Percentiles rank a stretch among this genome's conserved stretches.
Evolutionary conservation across 257 asterid genomes (phyloP).

Genomic region (Ajuga chamaepitys): DNA sequence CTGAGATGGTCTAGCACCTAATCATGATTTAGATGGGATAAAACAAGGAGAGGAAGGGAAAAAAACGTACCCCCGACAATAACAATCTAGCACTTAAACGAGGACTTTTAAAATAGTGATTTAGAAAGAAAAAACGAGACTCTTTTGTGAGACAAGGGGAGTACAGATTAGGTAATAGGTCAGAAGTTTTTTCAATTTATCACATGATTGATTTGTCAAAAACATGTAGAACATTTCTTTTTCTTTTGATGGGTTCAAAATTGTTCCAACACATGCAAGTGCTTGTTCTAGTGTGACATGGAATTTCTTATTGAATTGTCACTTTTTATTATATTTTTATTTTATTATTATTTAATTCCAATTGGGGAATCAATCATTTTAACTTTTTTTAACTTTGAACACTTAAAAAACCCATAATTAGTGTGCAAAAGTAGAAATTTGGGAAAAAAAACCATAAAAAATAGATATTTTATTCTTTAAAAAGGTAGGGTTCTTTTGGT

Average conservation of each 20-base stretch:
- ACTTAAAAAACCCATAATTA: conserved; percentile 1
- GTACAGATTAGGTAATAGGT: not conserved
- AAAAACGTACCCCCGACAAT: too few relatives aligned
- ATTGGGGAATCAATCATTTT: conserved; percentile 32
- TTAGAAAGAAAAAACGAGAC: too few relatives aligned
- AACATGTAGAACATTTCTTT: conserved; percentile 17
- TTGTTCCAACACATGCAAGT: conserved; percentile 23
- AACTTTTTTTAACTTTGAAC: conserved; percentile 19
- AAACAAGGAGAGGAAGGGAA: too few relatives aligned
- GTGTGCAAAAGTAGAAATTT: conserved; percentile 10
- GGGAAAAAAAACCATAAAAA: not conserved
- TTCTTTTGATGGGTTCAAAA: not conserved
- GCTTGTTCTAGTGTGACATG: conserved; percentile 13
- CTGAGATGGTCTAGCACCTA: too few relatives aligned
- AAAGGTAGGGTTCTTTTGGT: not conserved
- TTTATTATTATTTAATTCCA: conserved; percentile 6
- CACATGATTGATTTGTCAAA: not conserved
- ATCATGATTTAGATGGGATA: too few relatives aligned
- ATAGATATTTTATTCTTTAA: conserved; percentile 14
- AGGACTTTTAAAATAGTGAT: too few relatives aligned
- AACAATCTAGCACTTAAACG: too few relatives aligned
- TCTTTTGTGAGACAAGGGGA: too few relatives aligned
- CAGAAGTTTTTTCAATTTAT: not conserved
- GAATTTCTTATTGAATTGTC: conserved; percentile 17
- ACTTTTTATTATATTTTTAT: not conserved